Evolutionary conservation across 441 rosid species (phyloP), one percentile per base, ranked within the genome.

Genomic region (Populus hybrid): DNA sequence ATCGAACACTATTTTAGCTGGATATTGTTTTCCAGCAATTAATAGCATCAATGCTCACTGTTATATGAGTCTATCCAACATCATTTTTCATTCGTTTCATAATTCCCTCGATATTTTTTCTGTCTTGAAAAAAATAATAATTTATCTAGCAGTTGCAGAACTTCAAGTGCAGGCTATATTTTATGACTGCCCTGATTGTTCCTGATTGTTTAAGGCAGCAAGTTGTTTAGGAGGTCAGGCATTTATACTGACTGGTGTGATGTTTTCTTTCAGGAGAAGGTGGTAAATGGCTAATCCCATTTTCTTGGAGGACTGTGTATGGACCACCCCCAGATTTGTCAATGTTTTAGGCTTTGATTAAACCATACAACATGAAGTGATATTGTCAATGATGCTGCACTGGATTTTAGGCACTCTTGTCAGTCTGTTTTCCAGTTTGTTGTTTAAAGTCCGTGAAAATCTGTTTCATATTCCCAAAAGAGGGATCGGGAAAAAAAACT

Each of bases 271-370:
- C 92, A 92, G 97, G 91, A 10, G 87, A 72, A 32, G 86, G 85
- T 74, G 85, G 85, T 61, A 86, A 85, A 72, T 92, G 96, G 97
- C 28, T 77, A 35, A 86, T 89, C 79, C 99, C 98, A 4, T 86
- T 76, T 85, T 95, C 98, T 10, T 95, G 97, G 99, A 85, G 87
- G 82, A 88, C 95, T 16, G 76, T 95, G 59, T 91, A 95, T 65
- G 98, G 97, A 83, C 97, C 95, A 57, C 98, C 97, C 18, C 93
- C 97, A 1, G 99, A 95, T 83, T 69, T 87, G 82, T 89, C 97
- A 16, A 90, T 95, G 38, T 93, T 95, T 82, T 95, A 90, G 86
- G 63, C 35, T 24, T 20, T 67, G 34, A n/a, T 57, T 35, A 53
- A 38, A n/a, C 36, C 21, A 59, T 32, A 68, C 32, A 67, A 36